A percentile compares a stretch with the other conserved stretches of the same genome.
Conservation (phyloP, 495 filamentous ascomycete genomes). For the Staphylotrichum tortipilum region DNA sequence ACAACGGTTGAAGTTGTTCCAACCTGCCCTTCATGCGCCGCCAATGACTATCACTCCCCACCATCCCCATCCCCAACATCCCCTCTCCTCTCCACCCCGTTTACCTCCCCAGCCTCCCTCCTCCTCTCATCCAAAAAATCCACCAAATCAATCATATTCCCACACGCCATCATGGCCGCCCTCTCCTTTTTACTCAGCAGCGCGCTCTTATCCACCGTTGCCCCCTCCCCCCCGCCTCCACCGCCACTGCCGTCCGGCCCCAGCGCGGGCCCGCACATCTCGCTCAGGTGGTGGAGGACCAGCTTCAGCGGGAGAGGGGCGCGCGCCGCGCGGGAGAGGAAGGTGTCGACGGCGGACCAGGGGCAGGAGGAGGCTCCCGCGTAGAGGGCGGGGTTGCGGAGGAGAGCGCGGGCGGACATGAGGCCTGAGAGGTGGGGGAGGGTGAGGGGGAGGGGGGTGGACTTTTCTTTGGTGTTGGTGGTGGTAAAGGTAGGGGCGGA, state of each 20-base stretch:
- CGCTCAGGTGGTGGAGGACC: constrained; percentile 51
- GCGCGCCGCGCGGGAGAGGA: constrained; percentile 44
- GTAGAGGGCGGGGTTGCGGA: constrained; percentile 56
- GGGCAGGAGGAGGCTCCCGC: constrained; percentile 45
- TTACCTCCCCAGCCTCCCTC: constrained; percentile 26
- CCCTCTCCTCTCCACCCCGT: constrained; percentile 12
- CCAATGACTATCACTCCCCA: no score
- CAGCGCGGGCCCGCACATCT: constrained; percentile 52
- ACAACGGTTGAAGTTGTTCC: no score
- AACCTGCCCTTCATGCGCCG: no score
- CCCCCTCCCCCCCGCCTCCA: no score
- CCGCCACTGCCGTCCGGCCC: no score
- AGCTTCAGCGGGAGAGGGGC: constrained; percentile 51
- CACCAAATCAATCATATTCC: constrained; percentile 48
- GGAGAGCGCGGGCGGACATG: constrained; percentile 56
- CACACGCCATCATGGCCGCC: constrained; percentile 38
- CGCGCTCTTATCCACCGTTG: no score
- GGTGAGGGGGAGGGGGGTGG: constrained; percentile 19
- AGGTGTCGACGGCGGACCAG: constrained; percentile 51
- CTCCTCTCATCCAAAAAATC: constrained; percentile 50
- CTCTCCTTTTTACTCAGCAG: constrained; percentile 47
- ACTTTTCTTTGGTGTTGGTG: constrained; percentile 3
- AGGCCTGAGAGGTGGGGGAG: constrained; percentile 40
- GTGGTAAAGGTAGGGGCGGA: constrained; percentile 16
- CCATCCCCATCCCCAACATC: background rate